Evolutionary conservation across 352 stramenopile genomes (phyloP), one percentile per base, ranked within the genome.

Genomic region (Globisporangium cystogenes): DNA sequence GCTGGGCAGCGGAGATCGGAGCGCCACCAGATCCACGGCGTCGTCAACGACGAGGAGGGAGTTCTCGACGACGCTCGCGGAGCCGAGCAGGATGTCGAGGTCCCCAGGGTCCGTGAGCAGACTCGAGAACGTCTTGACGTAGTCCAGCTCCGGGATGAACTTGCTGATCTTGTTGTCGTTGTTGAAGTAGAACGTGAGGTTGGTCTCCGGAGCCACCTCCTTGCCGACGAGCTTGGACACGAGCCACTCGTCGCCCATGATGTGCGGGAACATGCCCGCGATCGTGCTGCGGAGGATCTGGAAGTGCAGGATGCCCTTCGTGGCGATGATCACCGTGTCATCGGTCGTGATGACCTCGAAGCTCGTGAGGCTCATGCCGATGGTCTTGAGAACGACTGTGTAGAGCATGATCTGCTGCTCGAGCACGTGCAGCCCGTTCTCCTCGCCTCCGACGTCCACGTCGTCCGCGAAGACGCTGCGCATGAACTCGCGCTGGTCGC

Each of bases 231-330:
- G 65, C 10, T 70, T 60, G 14, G 64, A 49, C 37, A 76, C 55
- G 45, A 83, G 57, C 36, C 51, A 60, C 35, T 75, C 62, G 48
- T 79, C 60, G 45, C 67, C 57, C 16, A 77, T 45, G 33, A 78
- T 40, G 26, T 83, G 72, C 1, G 72, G 72, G 37, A 80, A 78
- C 31, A 83, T 57, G 14, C 58, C 67, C 8, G 61, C 57, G 43
- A 82, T 74, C 21, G 72, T 80, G 40, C 68, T 72, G 20, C 62
- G 50, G 10, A 83, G 53, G 33, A 83, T 70, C 53, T 79, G 67
- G 42, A 83, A 76, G 29, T 53, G 57, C 42, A 75, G 41, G 7
- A 48, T 49, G 6, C 64, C 66, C 12, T 48, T 64, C 39, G 69
- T 65, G 4, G 45, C 55, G 26, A 82, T 65, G 4, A 76, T 26